Percentiles rank a stretch among this genome's conserved stretches.
These are phyloP conservation scores for Lichtheimia hyalospora DNA, from an alignment of 371 early-diverging fungal genomes.

Conservation along the genomic window DNA sequence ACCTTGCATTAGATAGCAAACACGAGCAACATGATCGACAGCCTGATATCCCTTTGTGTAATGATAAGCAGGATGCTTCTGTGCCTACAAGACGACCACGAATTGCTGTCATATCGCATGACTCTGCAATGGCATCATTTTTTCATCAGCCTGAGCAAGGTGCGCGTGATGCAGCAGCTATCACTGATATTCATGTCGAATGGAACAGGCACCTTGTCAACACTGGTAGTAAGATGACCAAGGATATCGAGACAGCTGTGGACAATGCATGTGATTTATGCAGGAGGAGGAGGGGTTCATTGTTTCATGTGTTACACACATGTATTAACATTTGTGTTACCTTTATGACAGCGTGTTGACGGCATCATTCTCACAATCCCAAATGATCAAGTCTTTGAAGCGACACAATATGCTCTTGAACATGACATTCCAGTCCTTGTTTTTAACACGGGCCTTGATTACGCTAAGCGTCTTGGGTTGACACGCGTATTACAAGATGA, in stretches of 20 bases:
- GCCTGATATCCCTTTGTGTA: too few species aligned
- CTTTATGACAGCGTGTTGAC: constrained; percentile 23
- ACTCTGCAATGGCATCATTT: constrained; percentile 29
- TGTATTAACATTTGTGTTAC: not conserved
- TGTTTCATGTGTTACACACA: too few species aligned
- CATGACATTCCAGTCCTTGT: constrained; percentile 44
- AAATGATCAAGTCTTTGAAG: constrained; percentile 32
- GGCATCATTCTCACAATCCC: constrained; percentile 50
- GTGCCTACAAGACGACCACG: not conserved
- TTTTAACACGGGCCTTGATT: constrained; percentile 41
- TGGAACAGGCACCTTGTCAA: constrained; percentile 38
- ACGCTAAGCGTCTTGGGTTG: constrained; percentile 32
- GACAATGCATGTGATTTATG: constrained; percentile 12
- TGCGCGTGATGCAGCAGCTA: constrained; percentile 42
- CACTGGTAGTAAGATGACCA: constrained; percentile 28
- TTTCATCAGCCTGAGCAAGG: constrained; percentile 39
- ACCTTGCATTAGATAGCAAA: too few species aligned
- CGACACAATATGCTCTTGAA: constrained; percentile 31
- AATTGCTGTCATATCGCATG: constrained; percentile 36
- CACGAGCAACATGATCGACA: too few species aligned
- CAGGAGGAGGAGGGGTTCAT: too few species aligned
- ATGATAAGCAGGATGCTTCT: too few species aligned
- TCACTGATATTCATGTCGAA: constrained; percentile 32
- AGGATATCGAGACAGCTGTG: constrained; percentile 30
- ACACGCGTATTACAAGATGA: constrained; percentile 47